These are phyloP conservation scores for Fusarium tricinctum DNA, from an alignment of 2,329 filamentous ascomycete species.

Conservation along the genomic window DNA sequence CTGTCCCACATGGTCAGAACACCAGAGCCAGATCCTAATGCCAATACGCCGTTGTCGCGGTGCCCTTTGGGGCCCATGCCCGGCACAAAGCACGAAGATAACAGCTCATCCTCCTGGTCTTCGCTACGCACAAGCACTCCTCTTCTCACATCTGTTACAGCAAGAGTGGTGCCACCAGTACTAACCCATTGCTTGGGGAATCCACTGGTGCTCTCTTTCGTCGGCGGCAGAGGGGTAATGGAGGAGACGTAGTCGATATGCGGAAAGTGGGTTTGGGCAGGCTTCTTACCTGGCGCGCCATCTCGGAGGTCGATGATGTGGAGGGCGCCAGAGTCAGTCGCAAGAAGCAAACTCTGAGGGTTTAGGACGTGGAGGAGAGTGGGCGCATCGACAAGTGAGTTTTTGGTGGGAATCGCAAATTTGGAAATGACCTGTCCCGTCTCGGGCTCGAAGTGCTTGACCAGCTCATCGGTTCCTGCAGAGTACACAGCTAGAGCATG, in stretches of 20 bases:
- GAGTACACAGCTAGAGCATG: constrained; percentile 70
- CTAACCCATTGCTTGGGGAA: constrained; percentile 96
- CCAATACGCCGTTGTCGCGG: constrained; percentile 79
- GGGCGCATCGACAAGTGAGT: constrained; percentile 75
- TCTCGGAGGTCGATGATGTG: constrained; percentile 89
- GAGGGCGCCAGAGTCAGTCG: constrained; percentile 89
- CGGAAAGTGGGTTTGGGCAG: constrained; percentile 84
- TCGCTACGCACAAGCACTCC: constrained; percentile 91
- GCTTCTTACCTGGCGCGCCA: constrained; percentile 70
- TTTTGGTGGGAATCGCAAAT: constrained; percentile 76
- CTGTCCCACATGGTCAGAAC: constrained; percentile 94
- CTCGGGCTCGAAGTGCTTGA: constrained; percentile 70
- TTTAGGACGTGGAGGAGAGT: constrained; percentile 86
- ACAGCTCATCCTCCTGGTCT: constrained; percentile 92
- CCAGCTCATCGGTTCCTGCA: constrained; percentile 70
- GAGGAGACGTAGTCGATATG: constrained; percentile 95
- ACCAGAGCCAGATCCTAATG: constrained; percentile 81
- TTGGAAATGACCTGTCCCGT: constrained; percentile 83
- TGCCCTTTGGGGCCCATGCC: constrained; percentile 78
- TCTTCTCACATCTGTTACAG: constrained; percentile 87
- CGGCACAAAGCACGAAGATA: constrained; percentile 83
- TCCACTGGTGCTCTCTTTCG: constrained; percentile 84
- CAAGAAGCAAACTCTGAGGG: constrained; percentile 88
- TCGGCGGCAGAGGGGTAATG: constrained; percentile 84
- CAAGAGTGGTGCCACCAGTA: constrained; percentile 90